Conservation (phyloP, 2,329 filamentous ascomycete genomes). For the Elsinoe perseae region DNA sequence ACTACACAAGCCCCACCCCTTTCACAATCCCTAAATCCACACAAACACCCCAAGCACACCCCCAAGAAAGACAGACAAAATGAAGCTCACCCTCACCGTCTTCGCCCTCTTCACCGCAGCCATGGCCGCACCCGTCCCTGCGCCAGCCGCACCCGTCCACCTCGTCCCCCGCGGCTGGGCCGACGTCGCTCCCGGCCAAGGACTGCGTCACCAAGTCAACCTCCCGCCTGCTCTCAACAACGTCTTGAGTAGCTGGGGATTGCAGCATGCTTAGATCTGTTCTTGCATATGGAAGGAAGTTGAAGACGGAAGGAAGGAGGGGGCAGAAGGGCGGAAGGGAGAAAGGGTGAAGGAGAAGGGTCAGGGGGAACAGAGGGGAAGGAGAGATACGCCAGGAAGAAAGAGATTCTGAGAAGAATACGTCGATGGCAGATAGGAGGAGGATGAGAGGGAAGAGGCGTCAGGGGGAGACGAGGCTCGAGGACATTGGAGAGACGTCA, state of each 20-base stretch:
- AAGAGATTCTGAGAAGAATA: too few relatives aligned
- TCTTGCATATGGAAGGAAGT: not conserved
- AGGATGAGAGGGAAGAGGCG: too few relatives aligned
- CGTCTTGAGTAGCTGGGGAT: slow-evolving; percentile 66
- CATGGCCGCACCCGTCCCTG: slow-evolving; percentile 51
- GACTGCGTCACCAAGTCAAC: slow-evolving; percentile 83
- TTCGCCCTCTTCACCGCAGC: not conserved
- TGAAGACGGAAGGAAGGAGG: not conserved
- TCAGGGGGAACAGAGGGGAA: too few relatives aligned
- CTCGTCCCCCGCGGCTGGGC: slow-evolving; percentile 59
- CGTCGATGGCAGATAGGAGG: too few relatives aligned
- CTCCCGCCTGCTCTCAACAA: slow-evolving; percentile 69
- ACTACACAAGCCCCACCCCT: not conserved
- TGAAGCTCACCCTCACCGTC: slow-evolving; percentile 56
- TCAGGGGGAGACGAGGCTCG: too few relatives aligned
- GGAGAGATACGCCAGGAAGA: too few relatives aligned
- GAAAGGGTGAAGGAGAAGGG: too few relatives aligned
- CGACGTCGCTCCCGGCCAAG: slow-evolving; percentile 75
- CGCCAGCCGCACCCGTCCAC: not conserved
- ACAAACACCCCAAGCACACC: not conserved
- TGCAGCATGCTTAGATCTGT: slow-evolving; percentile 49
- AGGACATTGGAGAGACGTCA: too few relatives aligned
- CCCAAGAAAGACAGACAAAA: slow-evolving; percentile 39
- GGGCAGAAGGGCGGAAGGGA: not conserved
- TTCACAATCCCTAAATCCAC: not conserved